These are phyloP conservation scores for Potentilla sterilis DNA, from an alignment of 306 rosid species.

Conservation along the genomic window DNA sequence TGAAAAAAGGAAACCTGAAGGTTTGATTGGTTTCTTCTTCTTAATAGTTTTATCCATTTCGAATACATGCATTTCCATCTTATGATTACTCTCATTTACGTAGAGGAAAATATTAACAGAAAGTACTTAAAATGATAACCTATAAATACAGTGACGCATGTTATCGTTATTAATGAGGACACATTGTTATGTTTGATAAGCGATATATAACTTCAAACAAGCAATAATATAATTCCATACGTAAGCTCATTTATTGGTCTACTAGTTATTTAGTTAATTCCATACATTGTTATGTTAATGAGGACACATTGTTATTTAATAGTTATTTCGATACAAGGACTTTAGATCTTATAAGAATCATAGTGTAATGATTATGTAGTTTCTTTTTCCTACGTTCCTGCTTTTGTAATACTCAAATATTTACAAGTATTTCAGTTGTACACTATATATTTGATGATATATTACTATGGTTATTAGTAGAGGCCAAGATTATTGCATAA, in stretches of 20 bases:
- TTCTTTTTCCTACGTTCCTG: not conserved
- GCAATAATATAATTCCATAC: not conserved
- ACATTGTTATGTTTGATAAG: not conserved
- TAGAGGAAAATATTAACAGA: not conserved
- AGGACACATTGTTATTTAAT: too few relatives aligned
- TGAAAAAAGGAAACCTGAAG: conserved; percentile 51
- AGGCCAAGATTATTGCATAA: not conserved
- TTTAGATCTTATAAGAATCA: not conserved
- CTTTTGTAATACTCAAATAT: not conserved
- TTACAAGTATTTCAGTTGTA: not conserved
- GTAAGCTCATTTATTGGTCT: not conserved
- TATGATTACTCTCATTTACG: not conserved
- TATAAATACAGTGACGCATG: not conserved
- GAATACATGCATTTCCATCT: conserved; percentile 13
- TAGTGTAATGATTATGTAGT: not conserved
- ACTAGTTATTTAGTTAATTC: too few relatives aligned
- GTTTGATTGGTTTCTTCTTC: conserved; percentile 35
- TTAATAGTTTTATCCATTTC: not conserved
- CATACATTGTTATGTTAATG: too few relatives aligned
- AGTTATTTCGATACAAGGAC: too few relatives aligned
- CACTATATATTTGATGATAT: not conserved
- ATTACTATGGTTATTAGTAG: not conserved
- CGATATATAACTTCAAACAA: not conserved
- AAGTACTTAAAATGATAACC: not conserved
- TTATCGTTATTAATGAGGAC: not conserved